Evolutionary conservation across 2,329 filamentous ascomycete species (phyloP), one percentile per base, ranked within the genome.

Genomic region (Thielaviopsis punctulata): DNA sequence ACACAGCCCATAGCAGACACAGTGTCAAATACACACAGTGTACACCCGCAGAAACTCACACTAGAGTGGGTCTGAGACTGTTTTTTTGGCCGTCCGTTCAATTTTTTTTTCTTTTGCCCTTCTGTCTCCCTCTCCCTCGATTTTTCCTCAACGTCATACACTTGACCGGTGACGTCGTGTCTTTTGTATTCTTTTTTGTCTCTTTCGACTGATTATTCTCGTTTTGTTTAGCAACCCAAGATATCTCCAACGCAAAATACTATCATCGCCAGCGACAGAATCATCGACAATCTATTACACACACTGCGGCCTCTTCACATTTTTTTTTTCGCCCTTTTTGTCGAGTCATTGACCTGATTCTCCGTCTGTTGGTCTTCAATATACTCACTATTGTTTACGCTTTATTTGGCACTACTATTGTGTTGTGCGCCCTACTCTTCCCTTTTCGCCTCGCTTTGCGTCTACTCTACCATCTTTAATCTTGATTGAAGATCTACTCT

Each of bases 81-180:
- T 30, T 50, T 30, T 50, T 45, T 51, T 45, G 36, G 45, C 43
- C 53, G 27, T 52, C 49, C 45, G 45, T 52, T 55, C 36, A 41
- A 41, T 55, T 51, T 51, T 55, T 55, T 51, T 44, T 54, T 54
- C 52, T 50, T 44, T 54, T 43, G 47, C 43, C 48, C 36, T 41
- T 41, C 36, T 30, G 52, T 49, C 33, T 44, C 52, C 52, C 46
- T 52, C 49, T 55, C 53, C 53, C 53, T 55, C 53, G 53, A 51
- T 45, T 52, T 52, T 55, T 55, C 44, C 53, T 55, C 53, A 55
- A 55, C 53, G 53, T 55, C 53, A 55, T 55, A 55, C 53, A 52
- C 47, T 45, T 43, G 53, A 55, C 53, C 53, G 49, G 53, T 55
- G 53, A 55, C 53, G 53, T 55, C 53, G 53, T 55, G 45, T 52